phyloP scores from a whole-genome alignment of 331 rosid genomes.

The Malus hybrid region DNA sequence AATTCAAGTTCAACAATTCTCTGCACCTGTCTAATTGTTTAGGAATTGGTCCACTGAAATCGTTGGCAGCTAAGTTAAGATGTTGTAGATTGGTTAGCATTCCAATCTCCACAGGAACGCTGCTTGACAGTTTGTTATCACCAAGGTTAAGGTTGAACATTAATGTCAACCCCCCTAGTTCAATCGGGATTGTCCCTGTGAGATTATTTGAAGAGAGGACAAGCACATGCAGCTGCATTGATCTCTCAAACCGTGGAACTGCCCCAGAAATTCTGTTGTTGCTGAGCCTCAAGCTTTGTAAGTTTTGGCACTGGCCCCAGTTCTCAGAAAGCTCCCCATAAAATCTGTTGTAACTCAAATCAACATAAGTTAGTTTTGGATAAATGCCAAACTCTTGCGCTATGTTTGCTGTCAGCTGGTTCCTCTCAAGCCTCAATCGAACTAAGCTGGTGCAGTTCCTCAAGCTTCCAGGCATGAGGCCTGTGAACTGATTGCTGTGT shows the following conservation, averaged over 20 bases:
- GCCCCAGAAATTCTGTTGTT: constrained; percentile 9
- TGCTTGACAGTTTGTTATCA: constrained; percentile 3
- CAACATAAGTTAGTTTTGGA: background rate
- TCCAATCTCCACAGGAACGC: constrained; percentile 6
- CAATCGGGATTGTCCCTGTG: constrained; percentile 8
- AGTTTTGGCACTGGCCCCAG: constrained; percentile 9
- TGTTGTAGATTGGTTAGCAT: constrained; percentile 3
- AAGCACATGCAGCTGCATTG: constrained; percentile 9
- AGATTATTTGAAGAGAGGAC: constrained; percentile 9
- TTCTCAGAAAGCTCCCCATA: constrained; percentile 12
- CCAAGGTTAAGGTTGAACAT: constrained; percentile 12
- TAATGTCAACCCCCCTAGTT: background rate
- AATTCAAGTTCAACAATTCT: constrained; percentile 13
- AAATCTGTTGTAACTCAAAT: constrained; percentile 12
- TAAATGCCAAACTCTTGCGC: constrained; percentile 6
- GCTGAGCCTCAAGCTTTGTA: constrained; percentile 10
- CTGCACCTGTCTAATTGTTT: constrained; percentile 4
- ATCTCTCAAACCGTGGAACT: constrained; percentile 3
- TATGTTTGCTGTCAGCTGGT: constrained; percentile 11
- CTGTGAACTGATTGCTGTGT: constrained; percentile 2
- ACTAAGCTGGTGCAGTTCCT: constrained; percentile 14
- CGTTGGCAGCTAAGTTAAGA: constrained; percentile 12
- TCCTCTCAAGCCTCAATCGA: constrained; percentile 15
- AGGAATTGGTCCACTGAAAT: constrained; percentile 4
- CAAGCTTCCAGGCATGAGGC: constrained; percentile 16